Percentiles rank a stretch among this genome's conserved stretches.
Evolutionary conservation across 1,139 yeast genomes (phyloP).

Genomic region (Pichia sp.): DNA sequence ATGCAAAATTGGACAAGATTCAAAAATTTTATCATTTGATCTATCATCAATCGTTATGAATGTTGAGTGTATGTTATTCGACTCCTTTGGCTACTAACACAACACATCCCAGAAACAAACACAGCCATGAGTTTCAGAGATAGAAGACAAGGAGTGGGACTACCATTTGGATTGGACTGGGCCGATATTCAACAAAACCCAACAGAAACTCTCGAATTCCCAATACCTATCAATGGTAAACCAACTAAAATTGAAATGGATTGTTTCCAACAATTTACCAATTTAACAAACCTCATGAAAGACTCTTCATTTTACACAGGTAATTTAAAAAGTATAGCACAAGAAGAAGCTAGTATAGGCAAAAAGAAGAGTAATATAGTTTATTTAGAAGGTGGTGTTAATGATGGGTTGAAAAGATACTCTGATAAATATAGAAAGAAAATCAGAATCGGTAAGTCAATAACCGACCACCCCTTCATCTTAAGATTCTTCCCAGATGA

Average conservation of each 20-base stretch:
- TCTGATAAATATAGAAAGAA: constrained; percentile 73
- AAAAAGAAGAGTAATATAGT: constrained; percentile 12
- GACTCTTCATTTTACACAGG: constrained; percentile 85
- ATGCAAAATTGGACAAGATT: too few relatives aligned
- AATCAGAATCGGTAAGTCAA: constrained; percentile 71
- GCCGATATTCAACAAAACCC: constrained; percentile 47
- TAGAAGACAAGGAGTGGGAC: constrained; percentile 35
- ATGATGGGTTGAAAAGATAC: constrained; percentile 68
- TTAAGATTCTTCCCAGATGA: constrained; percentile 77
- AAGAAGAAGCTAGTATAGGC: constrained; percentile 8
- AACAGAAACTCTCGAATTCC: constrained; percentile 37
- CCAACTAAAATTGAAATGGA: constrained; percentile 53
- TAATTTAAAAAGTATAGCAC: constrained; percentile 34
- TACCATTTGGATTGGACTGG: constrained; percentile 72
- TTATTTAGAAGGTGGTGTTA: constrained; percentile 39
- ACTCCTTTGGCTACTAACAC: too few relatives aligned
- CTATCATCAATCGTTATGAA: too few relatives aligned
- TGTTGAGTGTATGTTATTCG: too few relatives aligned
- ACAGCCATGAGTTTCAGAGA: constrained; percentile 47
- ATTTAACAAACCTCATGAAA: constrained; percentile 53
- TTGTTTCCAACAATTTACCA: constrained; percentile 64
- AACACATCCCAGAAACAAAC: too few relatives aligned
- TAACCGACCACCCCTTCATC: constrained; percentile 81
- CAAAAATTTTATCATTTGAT: too few relatives aligned
- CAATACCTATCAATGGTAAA: constrained; percentile 71